Evolutionary conservation across 2,329 filamentous ascomycete species (phyloP), one percentile per base, ranked within the genome.

Genomic region (Paraphaeosphaeria minitans): DNA sequence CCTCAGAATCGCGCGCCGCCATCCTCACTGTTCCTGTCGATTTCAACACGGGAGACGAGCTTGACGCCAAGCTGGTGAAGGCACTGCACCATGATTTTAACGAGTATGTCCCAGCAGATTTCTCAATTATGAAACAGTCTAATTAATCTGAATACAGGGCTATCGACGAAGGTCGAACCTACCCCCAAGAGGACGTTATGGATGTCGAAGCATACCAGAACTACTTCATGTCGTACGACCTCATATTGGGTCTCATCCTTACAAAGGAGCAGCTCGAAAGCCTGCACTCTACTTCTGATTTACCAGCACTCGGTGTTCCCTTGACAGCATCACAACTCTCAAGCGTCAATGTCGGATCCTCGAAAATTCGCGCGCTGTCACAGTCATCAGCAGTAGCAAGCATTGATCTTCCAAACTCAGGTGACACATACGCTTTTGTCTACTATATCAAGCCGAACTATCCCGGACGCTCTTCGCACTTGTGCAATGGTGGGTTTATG

Each of bases 371-470:
- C 56, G 29, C 37, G 37, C 12, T 24, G 21, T 4, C 31, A 22
- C 21, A 49, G 27, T 33, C 45, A 19, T 35, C 33, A 13, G 10
- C 45, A 19, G 19, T n/a, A 13, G 10, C 22, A 22, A 35, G 9
- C 21, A 48, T 51, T 24, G 9, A 37, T 39, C 42, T 55, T 3
- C 47, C 53, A 16, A 56, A 51, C 13, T 48, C 42, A 21, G 22
- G 24, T 16, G 37, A 43, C 21, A 42, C 57, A 5, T 59, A 59
- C 27, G 57, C 57, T 12, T 59, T 59, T 49, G 53, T 53, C 77
- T 95, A 95, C 78, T 94, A 93, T 79, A 89, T 95, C 82, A 92
- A 93, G 79, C 91, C 92, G 50, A 95, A 96, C 78, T 96, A 95
- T 75, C 91, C 92, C 0, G 92, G 92, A 50, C 85, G 92, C 58